Evolutionary conservation across 139 green algal genomes (phyloP), one percentile per base, ranked within the genome.

Genomic region (Pleodorina starrii): DNA sequence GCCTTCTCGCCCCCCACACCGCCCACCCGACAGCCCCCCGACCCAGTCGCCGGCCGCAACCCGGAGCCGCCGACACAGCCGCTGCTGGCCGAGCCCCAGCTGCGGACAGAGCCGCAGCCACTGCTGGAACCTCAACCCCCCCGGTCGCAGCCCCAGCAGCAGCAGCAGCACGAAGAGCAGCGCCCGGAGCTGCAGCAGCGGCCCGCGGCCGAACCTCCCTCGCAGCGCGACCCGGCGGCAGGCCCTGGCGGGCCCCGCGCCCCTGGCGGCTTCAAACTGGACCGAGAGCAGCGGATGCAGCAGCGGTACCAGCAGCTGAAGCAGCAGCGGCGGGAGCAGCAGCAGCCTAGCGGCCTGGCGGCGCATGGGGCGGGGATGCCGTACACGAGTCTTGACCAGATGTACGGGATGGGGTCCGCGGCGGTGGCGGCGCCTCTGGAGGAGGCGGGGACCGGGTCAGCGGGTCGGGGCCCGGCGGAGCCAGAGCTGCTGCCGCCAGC

Each of bases 371-470:
- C 32, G n/a, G 12, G 42, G 17, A 23, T 86, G 79, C 79, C 79
- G 79, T 86, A 86, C 38, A 60, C 10, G 4, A 51, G 29, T 40
- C 57, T 86, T 21, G 79, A 86, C 5, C 57, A 86, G 4, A 44
- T 44, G 57, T 86, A 86, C 79, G 79, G 79, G 27, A 32, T 17
- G 6, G 79, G 79, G 10, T 54, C 79, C 5, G 40, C 74, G 4
- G 43, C 42, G 4, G 74, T 44, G 44, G 72, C 72, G 21, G 72
- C 42, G 59, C 54, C 54, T 66, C 21, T 66, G 21, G n/a, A n/a
- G n/a, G n/a, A n/a, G n/a, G n/a, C n/a, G n/a, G n/a, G n/a, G n/a
- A n/a, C n/a, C n/a, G n/a, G n/a, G n/a, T n/a, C n/a, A n/a, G n/a
- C n/a, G n/a, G n/a, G n/a, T n/a, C n/a, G n/a, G n/a, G n/a, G n/a